These are phyloP conservation scores for Edaphochlamys debaryana DNA, from an alignment of 139 green algal species.

Conservation along the genomic window DNA sequence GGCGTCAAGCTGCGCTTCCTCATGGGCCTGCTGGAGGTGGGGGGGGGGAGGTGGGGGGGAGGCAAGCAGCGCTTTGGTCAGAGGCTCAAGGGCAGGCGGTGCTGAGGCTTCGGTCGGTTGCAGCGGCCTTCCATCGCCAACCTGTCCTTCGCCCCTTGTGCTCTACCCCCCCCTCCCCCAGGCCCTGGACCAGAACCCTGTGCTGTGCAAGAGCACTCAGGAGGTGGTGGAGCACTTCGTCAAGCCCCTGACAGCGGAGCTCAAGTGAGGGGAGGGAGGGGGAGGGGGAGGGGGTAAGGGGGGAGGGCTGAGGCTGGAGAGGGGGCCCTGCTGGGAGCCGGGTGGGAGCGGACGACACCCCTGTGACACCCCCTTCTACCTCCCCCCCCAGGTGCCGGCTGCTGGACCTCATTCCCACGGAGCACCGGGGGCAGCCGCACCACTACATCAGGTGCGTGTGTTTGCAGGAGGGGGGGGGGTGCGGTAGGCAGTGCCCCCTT, in stretches of 20 bases:
- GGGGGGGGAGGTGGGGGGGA: background rate
- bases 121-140: too few species aligned
- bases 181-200: background rate
- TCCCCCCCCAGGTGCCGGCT: constrained; percentile 11
- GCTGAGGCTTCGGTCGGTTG: too few species aligned
- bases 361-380: too few species aligned
- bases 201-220: background rate
- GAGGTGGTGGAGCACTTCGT: background rate
- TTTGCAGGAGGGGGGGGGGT: too few species aligned
- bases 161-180: background rate
- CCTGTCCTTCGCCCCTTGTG: too few species aligned
- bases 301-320: too few species aligned
- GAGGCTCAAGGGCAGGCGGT: background rate
- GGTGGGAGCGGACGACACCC: too few species aligned
- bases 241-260: background rate
- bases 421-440: constrained; percentile 19
- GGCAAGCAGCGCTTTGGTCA: too few species aligned
- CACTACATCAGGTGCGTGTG: constrained; percentile 35
- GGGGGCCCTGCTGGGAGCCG: too few species aligned
- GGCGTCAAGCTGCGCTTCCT: constrained; percentile 22
- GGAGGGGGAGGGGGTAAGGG: too few species aligned
- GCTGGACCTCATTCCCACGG: constrained; percentile 1
- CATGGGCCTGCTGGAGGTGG: constrained; percentile 27
- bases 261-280: too few species aligned
- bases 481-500: too few species aligned